A percentile compares a stretch with the other conserved stretches of the same genome.
Evolutionary conservation across 2,329 filamentous ascomycete genomes (phyloP).

Genomic region (Xylariaceae sp.): DNA sequence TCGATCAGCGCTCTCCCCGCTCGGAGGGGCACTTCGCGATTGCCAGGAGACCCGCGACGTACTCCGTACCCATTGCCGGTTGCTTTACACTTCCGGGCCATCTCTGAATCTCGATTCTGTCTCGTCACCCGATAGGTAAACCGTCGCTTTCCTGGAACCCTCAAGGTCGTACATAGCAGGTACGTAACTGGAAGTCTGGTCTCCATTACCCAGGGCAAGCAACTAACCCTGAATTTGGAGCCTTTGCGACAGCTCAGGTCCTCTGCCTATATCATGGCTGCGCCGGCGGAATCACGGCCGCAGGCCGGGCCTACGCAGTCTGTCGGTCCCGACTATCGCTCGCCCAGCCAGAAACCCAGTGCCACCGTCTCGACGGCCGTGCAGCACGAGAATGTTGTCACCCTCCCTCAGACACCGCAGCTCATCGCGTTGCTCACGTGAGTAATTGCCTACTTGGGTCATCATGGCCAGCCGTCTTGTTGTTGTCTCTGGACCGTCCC

Average conservation of each 20-base stretch:
- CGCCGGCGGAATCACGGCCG: slow-evolving; percentile 22
- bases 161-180: not conserved
- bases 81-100: no score
- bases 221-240: no score
- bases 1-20: no score
- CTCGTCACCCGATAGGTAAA: not conserved
- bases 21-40: no score
- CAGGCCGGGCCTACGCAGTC: slow-evolving; percentile 46
- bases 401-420: slow-evolving; percentile 88
- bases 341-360: slow-evolving; percentile 69
- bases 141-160: not conserved
- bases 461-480: not conserved
- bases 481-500: no score
- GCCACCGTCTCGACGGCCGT: slow-evolving; percentile 84
- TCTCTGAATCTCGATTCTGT: no score
- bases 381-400: slow-evolving; percentile 77
- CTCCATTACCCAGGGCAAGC: no score
- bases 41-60: no score
- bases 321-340: slow-evolving; percentile 73
- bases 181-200: no score
- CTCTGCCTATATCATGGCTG: slow-evolving; percentile 33
- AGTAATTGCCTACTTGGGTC: slow-evolving; percentile 34
- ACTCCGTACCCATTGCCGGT: no score
- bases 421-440: slow-evolving; percentile 96
- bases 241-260: no score